These are phyloP conservation scores for Scalesia atractyloides DNA, from an alignment of 129 eudicot species.

Conservation along the genomic window DNA sequence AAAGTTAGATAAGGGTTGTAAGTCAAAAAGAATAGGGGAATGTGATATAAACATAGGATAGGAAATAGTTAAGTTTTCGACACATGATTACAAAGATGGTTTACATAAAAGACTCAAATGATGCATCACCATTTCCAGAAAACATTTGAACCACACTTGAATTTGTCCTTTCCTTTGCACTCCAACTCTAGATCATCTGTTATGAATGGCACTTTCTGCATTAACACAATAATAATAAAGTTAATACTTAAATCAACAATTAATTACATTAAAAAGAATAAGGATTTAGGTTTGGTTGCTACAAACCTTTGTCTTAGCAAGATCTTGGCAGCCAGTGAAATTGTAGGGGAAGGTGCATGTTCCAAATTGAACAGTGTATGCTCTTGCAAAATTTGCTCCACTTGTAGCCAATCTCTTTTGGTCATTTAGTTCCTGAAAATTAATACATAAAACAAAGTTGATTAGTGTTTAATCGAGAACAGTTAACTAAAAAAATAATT, in stretches of 20 bases:
- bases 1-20: neutral
- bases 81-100: constrained; percentile 26
- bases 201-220: constrained; percentile 97
- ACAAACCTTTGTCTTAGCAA: constrained; percentile 85
- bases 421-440: constrained; percentile 82
- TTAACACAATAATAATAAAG: neutral
- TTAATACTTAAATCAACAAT: neutral
- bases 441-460: neutral
- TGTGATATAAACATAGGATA: constrained; percentile 28
- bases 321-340: constrained; percentile 99
- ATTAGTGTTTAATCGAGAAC: neutral
- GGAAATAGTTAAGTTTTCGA: constrained; percentile 21
- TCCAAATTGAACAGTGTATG: constrained; percentile 89
- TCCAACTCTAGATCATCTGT: constrained; percentile 83
- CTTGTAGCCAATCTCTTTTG: constrained; percentile 95
- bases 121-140: constrained; percentile 71
- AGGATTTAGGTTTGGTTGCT: neutral
- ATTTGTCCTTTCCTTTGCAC: constrained; percentile 93
- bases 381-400: constrained; percentile 97
- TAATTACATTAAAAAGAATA: neutral
- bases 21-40: constrained; percentile 19
- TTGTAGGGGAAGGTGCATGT: constrained; percentile 98
- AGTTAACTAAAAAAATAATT: neutral
- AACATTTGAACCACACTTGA: constrained; percentile 98
- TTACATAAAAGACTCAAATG: constrained; percentile 22